phyloP scores from a whole-genome alignment of 257 asterid species.

The Handroanthus guayacan region DNA sequence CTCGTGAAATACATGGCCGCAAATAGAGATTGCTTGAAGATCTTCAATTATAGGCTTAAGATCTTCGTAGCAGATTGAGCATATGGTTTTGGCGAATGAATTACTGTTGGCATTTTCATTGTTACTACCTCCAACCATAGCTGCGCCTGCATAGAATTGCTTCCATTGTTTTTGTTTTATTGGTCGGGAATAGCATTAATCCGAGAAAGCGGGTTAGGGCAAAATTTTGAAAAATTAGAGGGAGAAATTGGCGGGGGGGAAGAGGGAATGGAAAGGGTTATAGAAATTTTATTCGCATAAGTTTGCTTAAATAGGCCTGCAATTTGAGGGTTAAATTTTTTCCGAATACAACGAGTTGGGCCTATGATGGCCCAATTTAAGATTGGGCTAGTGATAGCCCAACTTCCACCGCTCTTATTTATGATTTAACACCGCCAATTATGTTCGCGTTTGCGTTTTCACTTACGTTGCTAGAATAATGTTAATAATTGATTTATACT shows the following conservation, averaged over 20 bases:
- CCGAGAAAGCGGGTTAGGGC: slow-evolving; percentile 21
- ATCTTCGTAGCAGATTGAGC: slow-evolving; percentile 94
- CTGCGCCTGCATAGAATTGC: slow-evolving; percentile 32
- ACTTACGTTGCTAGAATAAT: too few relatives aligned
- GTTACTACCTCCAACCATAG: slow-evolving; percentile 49
- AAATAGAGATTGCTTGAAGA: slow-evolving; percentile 82
- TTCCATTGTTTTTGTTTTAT: slow-evolving; percentile 29
- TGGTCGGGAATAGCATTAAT: neutral
- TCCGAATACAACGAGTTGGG: too few relatives aligned
- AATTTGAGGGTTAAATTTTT: too few relatives aligned
- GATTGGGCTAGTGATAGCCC: too few relatives aligned
- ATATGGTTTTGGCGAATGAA: slow-evolving; percentile 75
- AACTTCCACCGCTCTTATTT: too few relatives aligned
- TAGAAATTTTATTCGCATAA: neutral
- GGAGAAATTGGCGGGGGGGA: slow-evolving; percentile 36
- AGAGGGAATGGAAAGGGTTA: slow-evolving; percentile 15
- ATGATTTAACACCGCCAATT: too few relatives aligned
- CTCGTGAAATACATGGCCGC: slow-evolving; percentile 99
- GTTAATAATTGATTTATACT: too few relatives aligned
- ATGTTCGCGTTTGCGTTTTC: too few relatives aligned
- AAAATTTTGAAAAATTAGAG: slow-evolving; percentile 27
- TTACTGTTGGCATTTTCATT: slow-evolving; percentile 31
- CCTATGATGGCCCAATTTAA: too few relatives aligned
- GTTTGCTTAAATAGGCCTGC: slow-evolving; percentile 17
- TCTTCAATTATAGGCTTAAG: slow-evolving; percentile 89